Conservation (phyloP, 257 asterid genomes). For the Petrea volubilis region DNA sequence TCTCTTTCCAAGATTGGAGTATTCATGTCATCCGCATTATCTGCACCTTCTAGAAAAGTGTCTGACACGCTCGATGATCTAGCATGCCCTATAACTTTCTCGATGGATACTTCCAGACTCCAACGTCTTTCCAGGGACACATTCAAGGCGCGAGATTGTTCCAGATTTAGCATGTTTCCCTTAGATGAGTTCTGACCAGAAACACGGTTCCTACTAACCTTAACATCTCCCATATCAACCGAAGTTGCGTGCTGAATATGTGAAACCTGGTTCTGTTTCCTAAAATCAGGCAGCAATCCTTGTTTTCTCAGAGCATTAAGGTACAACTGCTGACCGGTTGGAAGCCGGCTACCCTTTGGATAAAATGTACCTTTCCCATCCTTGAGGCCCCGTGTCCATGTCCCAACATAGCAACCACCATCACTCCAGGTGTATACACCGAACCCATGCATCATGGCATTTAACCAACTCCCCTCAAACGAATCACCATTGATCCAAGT, state of each 20-base stretch:
- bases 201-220: constrained; percentile 48
- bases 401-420: constrained; percentile 84
- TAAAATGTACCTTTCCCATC: constrained; percentile 95
- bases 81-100: constrained; percentile 71
- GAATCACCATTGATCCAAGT: constrained; percentile 88
- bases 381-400: constrained; percentile 88
- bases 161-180: constrained; percentile 55
- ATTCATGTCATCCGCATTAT: constrained; percentile 47
- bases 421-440: constrained; percentile 88
- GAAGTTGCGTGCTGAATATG: constrained; percentile 62
- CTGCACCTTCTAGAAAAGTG: constrained; percentile 41
- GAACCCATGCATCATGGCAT: constrained; percentile 84
- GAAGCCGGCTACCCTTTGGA: constrained; percentile 73
- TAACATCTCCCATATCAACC: constrained; percentile 53
- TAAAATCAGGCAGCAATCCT: constrained; percentile 80
- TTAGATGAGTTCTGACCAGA: constrained; percentile 46
- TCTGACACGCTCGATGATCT: constrained; percentile 54
- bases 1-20: constrained; percentile 86
- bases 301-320: constrained; percentile 82
- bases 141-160: constrained; percentile 55
- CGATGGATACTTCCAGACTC: constrained; percentile 93
- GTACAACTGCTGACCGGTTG: constrained; percentile 68
- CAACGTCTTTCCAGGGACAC: constrained; percentile 79
- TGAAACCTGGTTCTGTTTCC: constrained; percentile 75
- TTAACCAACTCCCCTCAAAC: constrained; percentile 81